phyloP scores from a whole-genome alignment of 2,329 filamentous ascomycete species.

The Aspergillus melleus region DNA sequence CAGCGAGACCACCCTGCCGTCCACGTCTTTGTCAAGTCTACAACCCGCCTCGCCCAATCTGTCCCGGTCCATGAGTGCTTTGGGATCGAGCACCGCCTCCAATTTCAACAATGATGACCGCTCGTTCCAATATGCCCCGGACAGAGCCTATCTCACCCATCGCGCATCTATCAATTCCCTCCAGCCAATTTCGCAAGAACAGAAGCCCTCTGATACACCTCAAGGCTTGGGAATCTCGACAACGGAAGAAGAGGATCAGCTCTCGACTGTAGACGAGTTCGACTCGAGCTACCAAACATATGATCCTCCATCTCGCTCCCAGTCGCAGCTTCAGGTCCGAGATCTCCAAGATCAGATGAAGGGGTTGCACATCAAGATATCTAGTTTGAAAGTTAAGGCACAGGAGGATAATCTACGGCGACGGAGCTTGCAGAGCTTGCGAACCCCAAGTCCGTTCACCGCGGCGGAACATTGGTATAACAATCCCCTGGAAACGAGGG shows the following conservation, averaged over 20 bases:
- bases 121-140: slow-evolving; percentile 35
- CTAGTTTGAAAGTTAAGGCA: slow-evolving; percentile 73
- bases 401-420: slow-evolving; percentile 76
- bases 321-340: slow-evolving; percentile 71
- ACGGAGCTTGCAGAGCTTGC: slow-evolving; percentile 72
- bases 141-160: slow-evolving; percentile 33
- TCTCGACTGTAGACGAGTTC: slow-evolving; percentile 32
- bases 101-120: slow-evolving; percentile 33
- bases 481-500: slow-evolving; percentile 39
- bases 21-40: slow-evolving; percentile 32
- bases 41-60: slow-evolving; percentile 40
- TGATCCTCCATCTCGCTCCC: slow-evolving; percentile 60
- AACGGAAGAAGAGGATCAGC: slow-evolving; percentile 25
- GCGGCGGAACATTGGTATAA: slow-evolving; percentile 64
- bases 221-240: slow-evolving; percentile 29
- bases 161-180: slow-evolving; percentile 41
- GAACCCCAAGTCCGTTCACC: slow-evolving; percentile 77
- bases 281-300: slow-evolving; percentile 38
- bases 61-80: slow-evolving; percentile 64
- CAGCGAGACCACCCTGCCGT: slow-evolving; percentile 60
- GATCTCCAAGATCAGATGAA: slow-evolving; percentile 81
- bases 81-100: slow-evolving; percentile 37
- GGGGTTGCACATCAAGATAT: slow-evolving; percentile 81
- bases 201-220: slow-evolving; percentile 22
- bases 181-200: slow-evolving; percentile 26